Conservation (phyloP, 129 eudicot genomes). For the Flaveria bidentis region DNA sequence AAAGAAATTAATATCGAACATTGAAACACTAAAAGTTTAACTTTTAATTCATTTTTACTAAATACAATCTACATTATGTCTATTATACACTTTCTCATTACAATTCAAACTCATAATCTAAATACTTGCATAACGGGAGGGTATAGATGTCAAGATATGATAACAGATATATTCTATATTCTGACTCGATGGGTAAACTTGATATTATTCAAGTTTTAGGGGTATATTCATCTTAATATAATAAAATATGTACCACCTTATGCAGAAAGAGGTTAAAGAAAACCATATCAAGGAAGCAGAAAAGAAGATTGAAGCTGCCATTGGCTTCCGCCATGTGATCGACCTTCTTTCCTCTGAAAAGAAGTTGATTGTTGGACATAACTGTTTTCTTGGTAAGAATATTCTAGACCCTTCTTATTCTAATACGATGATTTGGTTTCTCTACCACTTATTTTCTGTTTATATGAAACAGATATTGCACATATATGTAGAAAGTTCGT, state of each 20-base stretch:
- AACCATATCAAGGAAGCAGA: constrained; percentile 50
- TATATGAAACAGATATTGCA: constrained; percentile 68
- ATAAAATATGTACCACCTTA: constrained; percentile 3
- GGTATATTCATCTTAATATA: background rate
- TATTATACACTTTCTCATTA: background rate
- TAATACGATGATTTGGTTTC: background rate
- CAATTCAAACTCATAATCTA: background rate
- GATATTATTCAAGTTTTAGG: background rate
- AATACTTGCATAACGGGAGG: background rate
- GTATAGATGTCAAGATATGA: background rate
- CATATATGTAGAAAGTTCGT: constrained; percentile 80
- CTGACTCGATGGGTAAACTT: background rate
- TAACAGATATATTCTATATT: background rate
- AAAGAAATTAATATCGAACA: background rate
- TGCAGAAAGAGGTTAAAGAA: constrained; percentile 72
- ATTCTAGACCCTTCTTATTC: background rate
- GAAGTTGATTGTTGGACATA: constrained; percentile 93
- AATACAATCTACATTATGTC: background rate
- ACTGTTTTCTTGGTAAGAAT: constrained; percentile 86
- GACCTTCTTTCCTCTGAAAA: constrained; percentile 80
- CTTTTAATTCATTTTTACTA: background rate
- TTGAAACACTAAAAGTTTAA: background rate
- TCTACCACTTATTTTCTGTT: constrained; percentile 11
- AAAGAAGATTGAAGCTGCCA: constrained; percentile 63
- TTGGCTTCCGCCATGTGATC: constrained; percentile 93